phyloP scores from a whole-genome alignment of 108 stramenopile species.

The Nitzschia sp. region DNA sequence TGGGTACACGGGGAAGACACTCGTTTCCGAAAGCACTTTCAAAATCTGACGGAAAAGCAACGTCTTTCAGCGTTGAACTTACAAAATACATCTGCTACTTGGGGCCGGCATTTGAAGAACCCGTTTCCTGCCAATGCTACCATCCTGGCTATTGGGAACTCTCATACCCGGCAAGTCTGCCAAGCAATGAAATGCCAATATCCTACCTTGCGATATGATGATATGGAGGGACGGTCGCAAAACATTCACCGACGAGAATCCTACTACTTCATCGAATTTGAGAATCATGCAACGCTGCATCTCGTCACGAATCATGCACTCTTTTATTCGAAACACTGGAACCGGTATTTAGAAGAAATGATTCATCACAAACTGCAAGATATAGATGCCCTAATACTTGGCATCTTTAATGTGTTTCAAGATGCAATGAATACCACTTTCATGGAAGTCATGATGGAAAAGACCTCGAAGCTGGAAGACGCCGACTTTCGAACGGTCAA shows the following conservation, averaged over 20 bases:
- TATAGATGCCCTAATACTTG: not conserved
- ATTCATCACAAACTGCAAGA: not conserved
- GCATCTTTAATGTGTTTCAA: not conserved
- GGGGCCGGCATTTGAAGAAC: constrained; percentile 5
- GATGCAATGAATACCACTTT: constrained; percentile 4
- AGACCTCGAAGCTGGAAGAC: not conserved
- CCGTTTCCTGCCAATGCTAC: constrained; percentile 21
- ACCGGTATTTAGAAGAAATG: not conserved
- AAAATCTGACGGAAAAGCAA: constrained; percentile 1
- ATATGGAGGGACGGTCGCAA: not conserved
- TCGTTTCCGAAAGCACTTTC: not conserved
- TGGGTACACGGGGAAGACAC: not conserved
- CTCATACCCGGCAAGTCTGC: constrained; percentile 14
- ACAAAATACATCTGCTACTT: not conserved
- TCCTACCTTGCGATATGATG: not conserved
- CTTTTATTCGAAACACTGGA: constrained; percentile 10
- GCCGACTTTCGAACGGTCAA: not conserved
- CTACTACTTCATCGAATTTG: constrained; percentile 6
- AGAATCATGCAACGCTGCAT: constrained; percentile 13
- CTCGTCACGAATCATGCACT: constrained; percentile 15
- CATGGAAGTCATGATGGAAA: constrained; percentile 5
- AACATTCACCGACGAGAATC: constrained; percentile 2
- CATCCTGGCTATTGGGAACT: constrained; percentile 16
- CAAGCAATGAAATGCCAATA: constrained; percentile 11
- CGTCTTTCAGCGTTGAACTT: not conserved